Evolutionary conservation across 164 flowering plant genomes (phyloP).

Genomic region (Vitis amurensis): DNA sequence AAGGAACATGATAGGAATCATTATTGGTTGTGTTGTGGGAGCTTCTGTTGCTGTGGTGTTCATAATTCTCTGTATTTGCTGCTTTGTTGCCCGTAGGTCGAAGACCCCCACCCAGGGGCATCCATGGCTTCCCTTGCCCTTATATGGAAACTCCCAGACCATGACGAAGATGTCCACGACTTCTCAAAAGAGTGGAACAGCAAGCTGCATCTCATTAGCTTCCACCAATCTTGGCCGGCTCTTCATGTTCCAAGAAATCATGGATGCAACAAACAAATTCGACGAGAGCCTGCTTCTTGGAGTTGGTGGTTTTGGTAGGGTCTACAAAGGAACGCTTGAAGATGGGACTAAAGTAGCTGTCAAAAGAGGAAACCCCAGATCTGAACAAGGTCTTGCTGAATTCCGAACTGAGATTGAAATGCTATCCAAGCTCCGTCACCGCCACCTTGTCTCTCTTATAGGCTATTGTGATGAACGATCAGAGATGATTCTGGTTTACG

Average conservation of each 20-base stretch:
- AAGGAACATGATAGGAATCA: constrained; percentile 38
- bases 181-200: constrained; percentile 86
- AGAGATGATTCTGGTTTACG: constrained; percentile 91
- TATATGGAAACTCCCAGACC: constrained; percentile 78
- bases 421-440: constrained; percentile 94
- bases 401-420: constrained; percentile 91
- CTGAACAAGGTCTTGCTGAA: constrained; percentile 93
- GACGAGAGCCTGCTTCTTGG: constrained; percentile 82
- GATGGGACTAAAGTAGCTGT: constrained; percentile 84
- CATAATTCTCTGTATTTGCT: constrained; percentile 54
- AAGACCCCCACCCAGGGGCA: constrained; percentile 51
- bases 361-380: constrained; percentile 88
- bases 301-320: constrained; percentile 98
- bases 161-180: constrained; percentile 68
- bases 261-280: constrained; percentile 86
- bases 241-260: constrained; percentile 79
- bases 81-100: constrained; percentile 40
- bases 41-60: constrained; percentile 34
- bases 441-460: constrained; percentile 93
- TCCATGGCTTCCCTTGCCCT: constrained; percentile 78
- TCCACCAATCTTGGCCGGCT: constrained; percentile 65
- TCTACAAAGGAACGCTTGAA: constrained; percentile 82
- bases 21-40: constrained; percentile 53
- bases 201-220: constrained; percentile 78
- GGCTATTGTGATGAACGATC: constrained; percentile 92